Percentiles rank a stretch among this genome's conserved stretches.
These are phyloP conservation scores for Lepiota venenata DNA, from an alignment of 768 basidiomycete species.

Conservation along the genomic window DNA sequence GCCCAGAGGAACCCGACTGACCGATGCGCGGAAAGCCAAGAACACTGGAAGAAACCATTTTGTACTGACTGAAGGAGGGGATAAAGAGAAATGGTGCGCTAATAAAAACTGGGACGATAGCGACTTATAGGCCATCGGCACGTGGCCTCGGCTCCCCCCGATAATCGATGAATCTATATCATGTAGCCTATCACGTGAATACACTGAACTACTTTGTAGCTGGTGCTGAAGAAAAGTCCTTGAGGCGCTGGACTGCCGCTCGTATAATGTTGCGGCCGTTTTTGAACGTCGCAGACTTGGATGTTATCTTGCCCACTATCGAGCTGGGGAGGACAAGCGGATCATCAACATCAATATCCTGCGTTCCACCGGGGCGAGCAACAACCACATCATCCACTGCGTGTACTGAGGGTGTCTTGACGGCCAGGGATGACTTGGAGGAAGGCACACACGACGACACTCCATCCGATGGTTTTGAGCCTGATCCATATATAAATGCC, in stretches of 20 bases:
- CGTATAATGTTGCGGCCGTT: slow-evolving; percentile 31
- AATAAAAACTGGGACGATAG: slow-evolving; percentile 19
- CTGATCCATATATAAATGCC: background rate
- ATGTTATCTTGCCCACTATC: slow-evolving; percentile 9
- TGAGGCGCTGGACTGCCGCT: slow-evolving; percentile 34
- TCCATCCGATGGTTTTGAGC: slow-evolving; percentile 8
- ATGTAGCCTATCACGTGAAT: background rate
- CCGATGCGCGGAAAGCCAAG: slow-evolving; percentile 94
- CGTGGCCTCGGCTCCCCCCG: slow-evolving; percentile 27
- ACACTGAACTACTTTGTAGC: slow-evolving; percentile 10
- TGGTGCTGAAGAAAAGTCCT: slow-evolving; percentile 24
- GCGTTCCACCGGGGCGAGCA: slow-evolving; percentile 40
- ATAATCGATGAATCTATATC: slow-evolving; percentile 26
- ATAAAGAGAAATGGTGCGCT: slow-evolving; percentile 18
- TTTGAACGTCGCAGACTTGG: slow-evolving; percentile 16
- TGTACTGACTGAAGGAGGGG: slow-evolving; percentile 23
- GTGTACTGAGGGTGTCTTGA: slow-evolving; percentile 40
- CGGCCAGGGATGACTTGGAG: slow-evolving; percentile 14
- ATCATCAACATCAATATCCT: slow-evolving; percentile 32
- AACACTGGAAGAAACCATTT: slow-evolving; percentile 80
- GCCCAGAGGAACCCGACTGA: slow-evolving; percentile 21
- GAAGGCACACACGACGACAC: slow-evolving; percentile 14
- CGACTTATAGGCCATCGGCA: slow-evolving; percentile 30
- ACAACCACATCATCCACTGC: slow-evolving; percentile 34
- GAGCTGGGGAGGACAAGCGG: slow-evolving; percentile 14